Base-by-base conservation (phyloP, 2,329 filamentous ascomycete genomes). In the Dactylellina leptospora region DNA sequence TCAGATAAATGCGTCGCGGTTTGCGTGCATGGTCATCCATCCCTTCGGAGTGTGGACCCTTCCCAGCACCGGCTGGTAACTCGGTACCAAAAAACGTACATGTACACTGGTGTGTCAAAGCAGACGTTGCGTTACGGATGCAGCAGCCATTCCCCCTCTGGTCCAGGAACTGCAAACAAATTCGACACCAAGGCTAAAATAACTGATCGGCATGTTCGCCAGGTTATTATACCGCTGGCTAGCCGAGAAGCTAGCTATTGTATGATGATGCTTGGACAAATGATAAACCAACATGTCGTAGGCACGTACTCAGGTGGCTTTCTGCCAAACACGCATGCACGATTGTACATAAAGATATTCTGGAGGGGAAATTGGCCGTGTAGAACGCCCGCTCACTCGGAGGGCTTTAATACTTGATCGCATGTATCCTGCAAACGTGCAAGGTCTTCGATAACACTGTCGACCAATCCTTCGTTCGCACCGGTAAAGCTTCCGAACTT, bases 401-500 rank as follows among this genome's bases (percentile, higher is more conserved):
- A 40, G 1, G 53, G 56, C 44, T 74, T 74, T 55, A 75, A 44
- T 40, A 71, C 73, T 54, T 73, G 62, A 70, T 85, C 83, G 79
- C 90, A 92, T 22, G 84, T 83, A 73, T 86, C 83, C 78, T 90
- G 86, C 30, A 92, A 82, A 73, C 84, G 83, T 73, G 83, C 81
- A 33, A 95, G 81, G 4, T 88, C 88, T 48, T 88, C 85, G 16
- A 92, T 81, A 27, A 91, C 85, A 75, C 92, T 88, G 44, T 70
- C 56, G 38, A 70, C 40, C 30, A 70, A 47, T 48, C 86, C 84
- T 23, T 83, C 83, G 28, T 93, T 80, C 69, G 86, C 83, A 20
- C 83, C 79, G 74, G 90, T 89, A 66, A 95, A 85, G 61, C 87
- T 88, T 36, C 92, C 92, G 77, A 95, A 93, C 47, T 90, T 87